These are phyloP conservation scores for Rhipidocladum racemiflorum DNA, from an alignment of 176 grass and related monocot species.

Conservation along the genomic window DNA sequence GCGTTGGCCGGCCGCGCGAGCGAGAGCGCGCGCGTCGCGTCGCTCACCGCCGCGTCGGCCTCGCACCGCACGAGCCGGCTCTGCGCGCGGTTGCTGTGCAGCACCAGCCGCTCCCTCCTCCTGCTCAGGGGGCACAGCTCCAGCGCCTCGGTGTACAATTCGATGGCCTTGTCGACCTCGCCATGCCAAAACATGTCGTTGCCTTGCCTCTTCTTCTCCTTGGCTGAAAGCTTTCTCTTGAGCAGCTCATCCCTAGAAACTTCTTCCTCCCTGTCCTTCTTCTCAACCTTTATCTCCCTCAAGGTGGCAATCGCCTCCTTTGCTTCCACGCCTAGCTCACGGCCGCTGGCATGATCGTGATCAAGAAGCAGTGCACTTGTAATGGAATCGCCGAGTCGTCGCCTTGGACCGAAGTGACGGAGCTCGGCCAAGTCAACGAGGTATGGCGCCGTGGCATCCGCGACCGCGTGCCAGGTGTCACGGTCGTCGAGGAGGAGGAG, in stretches of 20 bases:
- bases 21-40: constrained; percentile 78
- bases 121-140: constrained; percentile 52
- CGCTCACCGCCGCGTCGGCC: constrained; percentile 62
- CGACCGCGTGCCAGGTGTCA: constrained; percentile 37
- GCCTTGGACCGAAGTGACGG: constrained; percentile 57
- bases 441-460: constrained; percentile 43
- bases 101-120: constrained; percentile 56
- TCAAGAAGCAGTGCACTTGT: constrained; percentile 48
- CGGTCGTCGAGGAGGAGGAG: constrained; percentile 63
- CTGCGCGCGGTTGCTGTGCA: constrained; percentile 88
- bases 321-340: constrained; percentile 21
- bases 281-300: constrained; percentile 49
- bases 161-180: constrained; percentile 56
- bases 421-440: constrained; percentile 69
- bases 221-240: constrained; percentile 33
- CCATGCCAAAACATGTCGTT: constrained; percentile 54
- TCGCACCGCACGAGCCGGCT: constrained; percentile 50
- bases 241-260: constrained; percentile 43
- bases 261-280: constrained; percentile 47
- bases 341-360: background rate
- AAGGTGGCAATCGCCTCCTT: constrained; percentile 37
- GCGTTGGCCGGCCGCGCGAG: constrained; percentile 57
- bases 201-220: constrained; percentile 69
- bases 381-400: constrained; percentile 59
- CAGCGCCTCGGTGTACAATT: constrained; percentile 62